Base-by-base conservation (phyloP, 2,329 filamentous ascomycete genomes). In the Exophiala aquamarina region DNA sequence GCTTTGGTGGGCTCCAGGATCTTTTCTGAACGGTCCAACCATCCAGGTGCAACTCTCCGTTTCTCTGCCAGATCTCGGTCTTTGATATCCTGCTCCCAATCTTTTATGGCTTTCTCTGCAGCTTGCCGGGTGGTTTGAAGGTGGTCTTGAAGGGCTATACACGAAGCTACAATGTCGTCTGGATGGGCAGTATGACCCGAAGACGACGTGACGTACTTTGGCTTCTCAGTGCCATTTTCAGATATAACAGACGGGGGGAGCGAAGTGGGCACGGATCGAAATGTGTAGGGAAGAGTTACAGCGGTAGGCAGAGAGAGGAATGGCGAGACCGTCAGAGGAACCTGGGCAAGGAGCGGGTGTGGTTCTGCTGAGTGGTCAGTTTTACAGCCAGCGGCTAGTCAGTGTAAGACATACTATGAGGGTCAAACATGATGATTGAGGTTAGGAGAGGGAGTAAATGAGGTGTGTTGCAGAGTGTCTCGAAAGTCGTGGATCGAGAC, bases 251-350 rank as follows among this genome's bases (percentile, higher is more conserved):
- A 87, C 1, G 82, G 82, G 0, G 93, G 92, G 0, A 97, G 81
- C 2, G 89, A 87, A 1, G 89, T 92, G 0, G 92, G 89, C 63
- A 97, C 85, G 9, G 83, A 79, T 65, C 91, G 92, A 78, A 96
- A 97, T 59, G 89, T 95, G 74, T 97, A 97, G 18, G 93, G 92
- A 6, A 98, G 82, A 0, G 91, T 95, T 15, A 91, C 87, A 19
- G 92, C 86, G 21, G 88, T 86, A 9, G 93, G 93, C 23, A 98
- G 84, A 50, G 86, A 87, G 61, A 97, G 82, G 73, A 96, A 96
- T 19, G 93, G 93, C 3, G 92, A 96, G 35, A 97, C 90, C 40
- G 90, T 94, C 45, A 98, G 75, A 21, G 93, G 90, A 32, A 97
- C 83, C 71, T 98, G 93, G 57, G 91, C 87, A 37, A 98, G 83